phyloP scores from a whole-genome alignment of 2,329 filamentous ascomycete genomes.

The Colletotrichum sp. region DNA sequence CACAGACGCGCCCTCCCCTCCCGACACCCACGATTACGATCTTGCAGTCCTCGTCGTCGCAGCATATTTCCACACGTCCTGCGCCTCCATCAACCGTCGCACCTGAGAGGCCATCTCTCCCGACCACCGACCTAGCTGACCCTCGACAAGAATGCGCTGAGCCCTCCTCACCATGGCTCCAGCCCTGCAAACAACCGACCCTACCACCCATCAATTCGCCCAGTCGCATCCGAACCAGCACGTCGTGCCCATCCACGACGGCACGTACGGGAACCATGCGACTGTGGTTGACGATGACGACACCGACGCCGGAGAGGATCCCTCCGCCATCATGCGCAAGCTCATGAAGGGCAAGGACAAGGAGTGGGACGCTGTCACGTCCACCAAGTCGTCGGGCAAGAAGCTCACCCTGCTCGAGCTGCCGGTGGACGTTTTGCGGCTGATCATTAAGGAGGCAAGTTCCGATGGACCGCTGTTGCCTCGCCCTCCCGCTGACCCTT shows the following conservation, averaged over 20 bases:
- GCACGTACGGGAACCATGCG: background rate
- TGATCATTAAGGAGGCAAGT: slow-evolving; percentile 78
- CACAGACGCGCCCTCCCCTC: background rate
- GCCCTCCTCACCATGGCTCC: slow-evolving; percentile 17
- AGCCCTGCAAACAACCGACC: slow-evolving; percentile 15
- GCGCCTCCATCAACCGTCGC: background rate
- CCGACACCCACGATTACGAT: background rate
- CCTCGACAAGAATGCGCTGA: slow-evolving; percentile 8
- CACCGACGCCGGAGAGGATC: slow-evolving; percentile 19
- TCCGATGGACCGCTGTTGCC: slow-evolving; percentile 1
- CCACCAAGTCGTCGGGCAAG: slow-evolving; percentile 9
- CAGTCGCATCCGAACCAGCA: slow-evolving; percentile 10
- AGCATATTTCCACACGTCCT: background rate
- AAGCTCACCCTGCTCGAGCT: slow-evolving; percentile 71
- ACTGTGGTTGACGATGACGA: background rate
- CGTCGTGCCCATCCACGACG: background rate
- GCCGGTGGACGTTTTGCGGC: slow-evolving; percentile 77
- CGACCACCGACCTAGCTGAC: background rate
- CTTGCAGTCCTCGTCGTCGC: background rate
- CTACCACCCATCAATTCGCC: slow-evolving; percentile 10
- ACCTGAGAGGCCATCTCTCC: background rate
- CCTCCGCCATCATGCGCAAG: slow-evolving; percentile 30
- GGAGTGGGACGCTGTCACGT: slow-evolving; percentile 69
- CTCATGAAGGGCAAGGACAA: slow-evolving; percentile 64
- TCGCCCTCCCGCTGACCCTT: slow-evolving; percentile 9